Conservation (phyloP, 2,329 filamentous ascomycete genomes). For the Truncatella angustata region DNA sequence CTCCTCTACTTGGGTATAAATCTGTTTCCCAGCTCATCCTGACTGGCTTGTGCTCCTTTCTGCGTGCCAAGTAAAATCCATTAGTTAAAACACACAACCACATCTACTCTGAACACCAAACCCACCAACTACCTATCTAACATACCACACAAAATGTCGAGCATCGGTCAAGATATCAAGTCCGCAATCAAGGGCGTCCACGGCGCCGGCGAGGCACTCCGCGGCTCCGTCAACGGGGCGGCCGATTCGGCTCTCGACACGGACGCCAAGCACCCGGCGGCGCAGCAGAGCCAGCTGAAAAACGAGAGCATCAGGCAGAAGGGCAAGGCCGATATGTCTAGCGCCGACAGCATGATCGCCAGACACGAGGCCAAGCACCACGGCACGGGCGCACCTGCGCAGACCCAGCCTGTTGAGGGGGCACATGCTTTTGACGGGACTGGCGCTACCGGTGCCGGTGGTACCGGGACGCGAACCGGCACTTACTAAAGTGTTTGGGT, state of each 20-base stretch:
- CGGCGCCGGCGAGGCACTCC: slow-evolving; percentile 29
- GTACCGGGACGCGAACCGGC: background rate
- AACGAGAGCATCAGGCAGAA: slow-evolving; percentile 22
- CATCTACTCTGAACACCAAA: too few species aligned
- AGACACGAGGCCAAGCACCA: slow-evolving; percentile 16
- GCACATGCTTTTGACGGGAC: background rate
- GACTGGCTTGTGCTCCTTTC: too few species aligned
- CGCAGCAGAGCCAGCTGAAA: slow-evolving; percentile 21
- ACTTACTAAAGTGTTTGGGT: too few species aligned
- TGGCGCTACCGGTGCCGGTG: background rate
- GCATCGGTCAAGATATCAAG: slow-evolving; percentile 29
- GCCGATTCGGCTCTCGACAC: slow-evolving; percentile 28
- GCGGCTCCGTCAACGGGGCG: slow-evolving; percentile 25
- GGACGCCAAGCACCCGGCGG: slow-evolving; percentile 20
- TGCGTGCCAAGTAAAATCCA: too few species aligned
- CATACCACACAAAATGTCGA: slow-evolving; percentile 27
- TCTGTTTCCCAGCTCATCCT: too few species aligned
- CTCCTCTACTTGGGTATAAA: too few species aligned
- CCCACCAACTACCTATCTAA: too few species aligned
- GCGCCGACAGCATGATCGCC: slow-evolving; percentile 23
- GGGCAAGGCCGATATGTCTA: slow-evolving; percentile 22
- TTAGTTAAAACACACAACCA: background rate
- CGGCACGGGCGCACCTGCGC: background rate
- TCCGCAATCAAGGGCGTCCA: slow-evolving; percentile 29
- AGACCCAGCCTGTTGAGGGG: background rate